These are phyloP conservation scores for Dioszegia aurantiaca DNA, from an alignment of 768 basidiomycete genomes.

Conservation along the genomic window DNA sequence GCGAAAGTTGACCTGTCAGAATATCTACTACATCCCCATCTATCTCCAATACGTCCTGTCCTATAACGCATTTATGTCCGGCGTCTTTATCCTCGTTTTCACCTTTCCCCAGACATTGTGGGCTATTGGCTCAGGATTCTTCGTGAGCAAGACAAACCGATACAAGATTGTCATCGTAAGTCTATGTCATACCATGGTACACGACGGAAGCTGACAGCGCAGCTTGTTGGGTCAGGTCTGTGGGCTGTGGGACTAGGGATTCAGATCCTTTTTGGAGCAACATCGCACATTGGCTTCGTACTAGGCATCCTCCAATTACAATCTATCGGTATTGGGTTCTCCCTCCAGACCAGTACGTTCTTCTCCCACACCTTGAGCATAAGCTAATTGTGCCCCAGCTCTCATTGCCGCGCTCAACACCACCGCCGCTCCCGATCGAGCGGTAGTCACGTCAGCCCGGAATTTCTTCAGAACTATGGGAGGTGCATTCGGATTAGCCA, in stretches of 20 bases:
- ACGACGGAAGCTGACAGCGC: background rate
- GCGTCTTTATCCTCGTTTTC: slow-evolving; percentile 40
- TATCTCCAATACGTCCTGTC: slow-evolving; percentile 45
- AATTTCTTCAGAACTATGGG: slow-evolving; percentile 49
- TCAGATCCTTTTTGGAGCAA: slow-evolving; percentile 33
- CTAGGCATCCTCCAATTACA: slow-evolving; percentile 37
- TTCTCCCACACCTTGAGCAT: background rate
- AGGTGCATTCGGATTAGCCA: slow-evolving; percentile 46
- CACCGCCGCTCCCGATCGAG: slow-evolving; percentile 36
- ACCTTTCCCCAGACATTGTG: slow-evolving; percentile 36
- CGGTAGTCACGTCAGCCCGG: slow-evolving; percentile 42
- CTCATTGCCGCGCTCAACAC: slow-evolving; percentile 41
- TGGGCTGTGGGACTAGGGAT: slow-evolving; percentile 35
- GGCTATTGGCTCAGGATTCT: slow-evolving; percentile 30
- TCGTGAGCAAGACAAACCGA: slow-evolving; percentile 37
- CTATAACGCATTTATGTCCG: slow-evolving; percentile 33
- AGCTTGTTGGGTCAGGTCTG: slow-evolving; percentile 33
- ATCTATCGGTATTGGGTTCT: slow-evolving; percentile 40
- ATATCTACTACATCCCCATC: slow-evolving; percentile 41
- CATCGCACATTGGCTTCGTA: slow-evolving; percentile 21
- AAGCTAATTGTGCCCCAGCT: slow-evolving; percentile 16
- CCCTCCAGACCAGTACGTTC: slow-evolving; percentile 37
- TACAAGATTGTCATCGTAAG: slow-evolving; percentile 41
- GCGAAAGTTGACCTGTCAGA: slow-evolving; percentile 13
- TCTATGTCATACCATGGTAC: background rate